Conservation (phyloP, 352 stramenopile genomes). For the Plasmopara muralis region DNA sequence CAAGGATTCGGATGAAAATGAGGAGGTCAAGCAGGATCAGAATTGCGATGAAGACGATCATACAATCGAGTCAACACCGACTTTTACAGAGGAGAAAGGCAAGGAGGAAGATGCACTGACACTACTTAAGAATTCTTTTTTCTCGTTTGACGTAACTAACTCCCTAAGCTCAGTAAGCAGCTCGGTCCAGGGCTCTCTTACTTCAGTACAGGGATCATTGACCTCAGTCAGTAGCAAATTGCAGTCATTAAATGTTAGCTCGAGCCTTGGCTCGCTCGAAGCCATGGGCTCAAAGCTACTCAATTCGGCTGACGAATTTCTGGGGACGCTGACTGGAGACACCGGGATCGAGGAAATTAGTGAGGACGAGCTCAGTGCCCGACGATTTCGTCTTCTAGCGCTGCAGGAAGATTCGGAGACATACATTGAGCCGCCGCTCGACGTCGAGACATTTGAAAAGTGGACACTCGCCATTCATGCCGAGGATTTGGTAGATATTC, state of each 20-base stretch:
- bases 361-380: constrained; percentile 35
- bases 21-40: constrained; percentile 9
- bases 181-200: constrained; percentile 21
- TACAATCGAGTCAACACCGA: constrained; percentile 1
- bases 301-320: constrained; percentile 59
- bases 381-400: constrained; percentile 49
- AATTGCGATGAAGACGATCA: constrained; percentile 4
- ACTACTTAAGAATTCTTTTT: constrained; percentile 37
- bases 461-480: constrained; percentile 32
- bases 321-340: constrained; percentile 40
- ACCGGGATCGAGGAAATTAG: constrained; percentile 26
- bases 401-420: constrained; percentile 61
- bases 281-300: constrained; percentile 60
- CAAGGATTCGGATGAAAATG: constrained; percentile 21
- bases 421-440: constrained; percentile 49
- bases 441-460: constrained; percentile 59
- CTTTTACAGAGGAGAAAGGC: constrained; percentile 5
- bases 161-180: constrained; percentile 37
- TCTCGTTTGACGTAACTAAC: constrained; percentile 42
- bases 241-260: constrained; percentile 24
- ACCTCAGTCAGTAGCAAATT: constrained; percentile 30
- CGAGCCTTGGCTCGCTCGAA: constrained; percentile 38
- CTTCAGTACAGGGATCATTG: constrained; percentile 27
- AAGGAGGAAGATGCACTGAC: constrained; percentile 14
- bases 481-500: constrained; percentile 35